These are phyloP conservation scores for Coniochaeta hoffmannii DNA, from an alignment of 2,329 filamentous ascomycete genomes.

Conservation along the genomic window DNA sequence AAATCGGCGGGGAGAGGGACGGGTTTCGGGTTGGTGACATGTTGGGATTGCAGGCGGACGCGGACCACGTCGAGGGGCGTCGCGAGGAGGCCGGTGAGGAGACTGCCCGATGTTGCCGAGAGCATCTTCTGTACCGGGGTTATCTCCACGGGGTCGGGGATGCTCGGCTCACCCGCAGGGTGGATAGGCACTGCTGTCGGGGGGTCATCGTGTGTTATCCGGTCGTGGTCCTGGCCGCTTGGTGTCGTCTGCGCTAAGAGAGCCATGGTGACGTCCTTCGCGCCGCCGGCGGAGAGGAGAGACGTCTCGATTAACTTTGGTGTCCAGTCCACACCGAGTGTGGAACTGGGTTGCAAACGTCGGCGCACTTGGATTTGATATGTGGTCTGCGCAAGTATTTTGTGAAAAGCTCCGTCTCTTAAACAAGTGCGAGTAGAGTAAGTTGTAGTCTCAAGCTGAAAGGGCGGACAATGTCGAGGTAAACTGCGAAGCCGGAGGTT, in stretches of 20 bases:
- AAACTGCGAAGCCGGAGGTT: neutral
- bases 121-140: slow-evolving; percentile 88
- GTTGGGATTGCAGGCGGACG: slow-evolving; percentile 85
- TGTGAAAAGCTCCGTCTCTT: no score
- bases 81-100: slow-evolving; percentile 83
- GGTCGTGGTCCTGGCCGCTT: slow-evolving; percentile 28
- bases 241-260: slow-evolving; percentile 13
- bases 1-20: slow-evolving; percentile 43
- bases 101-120: slow-evolving; percentile 82
- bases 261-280: slow-evolving; percentile 6
- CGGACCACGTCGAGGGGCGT: slow-evolving; percentile 96
- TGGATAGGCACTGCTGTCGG: slow-evolving; percentile 19
- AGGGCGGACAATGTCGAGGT: neutral
- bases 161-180: slow-evolving; percentile 23
- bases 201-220: slow-evolving; percentile 22
- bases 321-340: slow-evolving; percentile 6
- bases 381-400: no score
- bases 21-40: slow-evolving; percentile 25
- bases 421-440: no score
- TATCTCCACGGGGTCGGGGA: slow-evolving; percentile 52
- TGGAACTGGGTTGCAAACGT: slow-evolving; percentile 5
- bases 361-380: neutral
- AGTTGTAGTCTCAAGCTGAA: neutral
- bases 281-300: neutral
- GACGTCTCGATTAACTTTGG: neutral